Evolutionary conservation across 106 monocot genomes (phyloP).

Genomic region (Dioscorea alata): DNA sequence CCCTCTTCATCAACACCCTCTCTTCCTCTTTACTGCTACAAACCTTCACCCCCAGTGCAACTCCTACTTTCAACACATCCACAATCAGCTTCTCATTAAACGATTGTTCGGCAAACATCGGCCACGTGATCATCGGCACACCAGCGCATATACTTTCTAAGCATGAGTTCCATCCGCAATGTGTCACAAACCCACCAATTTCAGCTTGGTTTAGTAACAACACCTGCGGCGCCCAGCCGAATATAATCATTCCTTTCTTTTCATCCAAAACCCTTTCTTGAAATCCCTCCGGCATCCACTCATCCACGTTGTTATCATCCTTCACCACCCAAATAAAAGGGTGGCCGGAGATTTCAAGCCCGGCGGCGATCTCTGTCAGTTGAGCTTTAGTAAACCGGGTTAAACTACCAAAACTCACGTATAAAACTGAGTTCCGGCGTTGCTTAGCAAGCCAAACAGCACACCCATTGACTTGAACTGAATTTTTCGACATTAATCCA

Average conservation of each 20-base stretch:
- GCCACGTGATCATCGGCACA: too few relatives aligned
- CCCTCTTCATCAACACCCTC: neutral
- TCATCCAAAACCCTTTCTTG: too few relatives aligned
- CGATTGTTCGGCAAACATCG: too few relatives aligned
- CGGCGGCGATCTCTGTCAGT: neutral
- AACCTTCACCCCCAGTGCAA: neutral
- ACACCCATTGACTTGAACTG: neutral
- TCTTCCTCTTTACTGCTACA: neutral
- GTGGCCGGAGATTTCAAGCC: neutral
- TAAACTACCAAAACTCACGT: neutral
- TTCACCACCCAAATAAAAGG: neutral
- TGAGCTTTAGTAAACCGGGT: neutral
- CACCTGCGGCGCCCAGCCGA: too few relatives aligned
- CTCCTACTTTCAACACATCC: slow-evolving; percentile 16
- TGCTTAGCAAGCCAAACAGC: neutral
- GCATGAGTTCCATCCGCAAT: too few relatives aligned
- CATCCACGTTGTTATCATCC: neutral
- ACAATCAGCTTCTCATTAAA: slow-evolving; percentile 28
- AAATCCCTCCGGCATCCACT: neutral
- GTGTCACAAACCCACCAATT: too few relatives aligned
- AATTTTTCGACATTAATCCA: neutral
- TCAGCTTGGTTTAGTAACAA: too few relatives aligned
- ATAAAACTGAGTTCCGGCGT: neutral
- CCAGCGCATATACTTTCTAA: too few relatives aligned
- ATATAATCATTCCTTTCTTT: too few relatives aligned